Base-by-base conservation (phyloP, 2,329 filamentous ascomycete genomes). In the Alternaria sp. region DNA sequence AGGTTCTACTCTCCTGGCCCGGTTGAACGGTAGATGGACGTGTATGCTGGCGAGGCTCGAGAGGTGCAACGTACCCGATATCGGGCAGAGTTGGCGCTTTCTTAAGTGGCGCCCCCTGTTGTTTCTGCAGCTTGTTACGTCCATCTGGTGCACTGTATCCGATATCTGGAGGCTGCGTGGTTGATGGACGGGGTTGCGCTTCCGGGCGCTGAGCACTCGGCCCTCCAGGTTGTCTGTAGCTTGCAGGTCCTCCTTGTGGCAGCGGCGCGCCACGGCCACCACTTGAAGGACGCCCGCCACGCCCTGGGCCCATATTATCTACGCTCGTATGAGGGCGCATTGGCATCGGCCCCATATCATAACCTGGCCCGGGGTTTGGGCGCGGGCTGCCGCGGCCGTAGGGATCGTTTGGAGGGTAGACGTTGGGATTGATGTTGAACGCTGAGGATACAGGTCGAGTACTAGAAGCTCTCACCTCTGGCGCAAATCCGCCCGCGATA, bases 401-500 rank as follows among this genome's bases (percentile, higher is more conserved):
- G 3, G 69, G 69, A 59, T 77, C 71, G 40, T 74, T 74, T 9
- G 70, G 43, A 51, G 70, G 68, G 52, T 75, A 86, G 5, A 81
- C 65, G 30, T 83, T 79, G 6, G 84, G 82, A 64, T 83, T 82
- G 64, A 87, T 80, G 49, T 83, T 83, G 76, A 87, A 87, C 6
- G 85, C 84, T 15, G 83, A 83, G 13, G 77, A 81, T 15, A 59
- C 51, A 45, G 83, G 73, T 80, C 86, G 68, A 84, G 86, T 71
- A 26, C 83, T 83, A 10, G 84, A 83, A 25, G 85, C 80, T 6
- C 86, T 85, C 5, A 86, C 75, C 43, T 84, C 83, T 3, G 85
- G 77, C 36, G 77, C 80, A 69, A 83, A 82, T 21, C 80, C 81
- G 10, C 80, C 80, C 28, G 77, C 77, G 52, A 73, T 73, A 63